These are phyloP conservation scores for Hysterium pulicare DNA, from an alignment of 2,329 filamentous ascomycete species.

Conservation along the genomic window DNA sequence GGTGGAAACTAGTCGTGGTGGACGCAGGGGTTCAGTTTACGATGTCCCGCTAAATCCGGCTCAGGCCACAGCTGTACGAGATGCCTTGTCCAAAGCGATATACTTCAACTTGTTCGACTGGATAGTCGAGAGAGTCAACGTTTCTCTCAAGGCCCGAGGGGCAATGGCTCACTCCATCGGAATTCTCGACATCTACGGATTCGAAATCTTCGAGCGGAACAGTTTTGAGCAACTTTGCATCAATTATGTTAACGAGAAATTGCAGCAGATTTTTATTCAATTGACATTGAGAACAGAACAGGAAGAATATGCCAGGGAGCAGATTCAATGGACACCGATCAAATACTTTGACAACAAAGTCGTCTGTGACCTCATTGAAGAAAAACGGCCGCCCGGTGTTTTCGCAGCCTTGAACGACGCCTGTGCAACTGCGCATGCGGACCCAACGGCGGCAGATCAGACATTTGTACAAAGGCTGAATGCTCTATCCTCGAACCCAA, in stretches of 20 bases:
- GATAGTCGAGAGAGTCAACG: constrained; percentile 92
- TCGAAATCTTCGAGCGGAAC: constrained; percentile 97
- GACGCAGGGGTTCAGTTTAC: constrained; percentile 64
- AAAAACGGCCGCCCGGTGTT: constrained; percentile 81
- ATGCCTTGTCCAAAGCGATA: constrained; percentile 91
- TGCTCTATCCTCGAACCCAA: constrained; percentile 79
- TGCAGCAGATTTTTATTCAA: constrained; percentile 99
- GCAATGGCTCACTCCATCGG: constrained; percentile 80
- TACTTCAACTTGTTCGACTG: constrained; percentile 98
- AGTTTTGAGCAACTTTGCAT: constrained; percentile 99
- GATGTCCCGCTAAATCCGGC: constrained; percentile 79
- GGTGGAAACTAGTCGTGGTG: constrained; percentile 67
- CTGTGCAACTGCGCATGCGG: constrained; percentile 95
- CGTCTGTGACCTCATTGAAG: constrained; percentile 94
- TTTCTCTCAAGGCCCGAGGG: constrained; percentile 76
- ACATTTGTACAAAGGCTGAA: constrained; percentile 94
- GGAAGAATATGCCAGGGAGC: constrained; percentile 91
- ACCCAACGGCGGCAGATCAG: constrained; percentile 88
- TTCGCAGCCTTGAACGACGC: constrained; percentile 97
- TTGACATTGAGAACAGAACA: constrained; percentile 94
- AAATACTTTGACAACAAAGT: constrained; percentile 99
- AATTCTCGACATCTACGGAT: constrained; percentile 98
- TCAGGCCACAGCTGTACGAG: constrained; percentile 81
- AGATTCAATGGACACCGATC: constrained; percentile 98
- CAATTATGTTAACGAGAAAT: constrained; percentile 99